Base-by-base conservation (phyloP, 495 filamentous ascomycete genomes). In the Xylaria scruposa region DNA sequence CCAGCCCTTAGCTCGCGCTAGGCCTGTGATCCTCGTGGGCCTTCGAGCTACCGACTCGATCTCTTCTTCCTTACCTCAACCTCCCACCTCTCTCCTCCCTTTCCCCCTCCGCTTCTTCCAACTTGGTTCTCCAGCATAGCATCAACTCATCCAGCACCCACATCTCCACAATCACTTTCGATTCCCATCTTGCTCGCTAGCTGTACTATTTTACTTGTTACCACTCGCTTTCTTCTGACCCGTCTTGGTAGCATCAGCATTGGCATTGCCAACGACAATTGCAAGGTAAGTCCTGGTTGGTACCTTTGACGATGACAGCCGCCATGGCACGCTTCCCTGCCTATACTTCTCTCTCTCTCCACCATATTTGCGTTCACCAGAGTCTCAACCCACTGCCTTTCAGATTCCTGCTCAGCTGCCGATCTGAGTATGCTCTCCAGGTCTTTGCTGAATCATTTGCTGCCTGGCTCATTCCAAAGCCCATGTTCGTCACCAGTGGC, bases 151-250 rank as follows among this genome's bases (percentile, higher is more conserved):
- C 77, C 79, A 78, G 70, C 75, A 78, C 81, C 77, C 74, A 63
- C 76, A 78, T 77, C 78, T 75, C 76, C 78, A 77, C 83, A 81
- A 71, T 79, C 82, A 79, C 81, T 84, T 84, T 81, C 77, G 79
- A 81, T 80, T 75, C 71, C 69, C 82, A 84, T 84, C 84, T 86
- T 85, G 85, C 83, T 83, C 75, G 81, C 82, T 84, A 87, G 84
- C 84, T 84, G 80, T 83, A 85, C 85, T 81, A 85, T 85, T 78
- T 85, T 86, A 82, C 83, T 86, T 82, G 77, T 76, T 75, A 77
- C 81, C 83, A 79, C 82, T 87, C 84, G 82, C 83, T 85, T 81
- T 76, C 81, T 78, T 81, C 81, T 76, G 79, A 78, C 79, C 67
- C 81, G 79, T 85, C 83, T 84, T 85, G 83, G 83, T 82, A 81